A percentile compares a stretch with the other conserved stretches of the same genome.
These are phyloP conservation scores for Aureobasidium mangrovei DNA, from an alignment of 2,329 filamentous ascomycete genomes.

Conservation along the genomic window DNA sequence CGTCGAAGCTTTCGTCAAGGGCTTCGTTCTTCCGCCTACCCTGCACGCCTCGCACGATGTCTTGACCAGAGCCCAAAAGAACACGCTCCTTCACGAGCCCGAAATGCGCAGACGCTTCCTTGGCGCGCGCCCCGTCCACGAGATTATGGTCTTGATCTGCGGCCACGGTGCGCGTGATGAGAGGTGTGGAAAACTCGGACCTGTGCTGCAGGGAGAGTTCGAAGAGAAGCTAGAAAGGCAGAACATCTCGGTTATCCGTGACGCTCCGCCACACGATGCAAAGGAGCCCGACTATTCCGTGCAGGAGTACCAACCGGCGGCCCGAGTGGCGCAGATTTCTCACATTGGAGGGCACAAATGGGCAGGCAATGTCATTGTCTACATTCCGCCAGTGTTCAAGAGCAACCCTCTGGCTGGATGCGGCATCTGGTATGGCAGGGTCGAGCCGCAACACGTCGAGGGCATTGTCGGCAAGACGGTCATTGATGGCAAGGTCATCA, in stretches of 20 bases:
- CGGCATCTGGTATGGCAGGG: conserved; percentile 75
- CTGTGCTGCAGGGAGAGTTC: conserved; percentile 64
- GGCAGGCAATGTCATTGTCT: conserved; percentile 76
- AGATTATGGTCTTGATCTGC: conserved; percentile 76
- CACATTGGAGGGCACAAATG: conserved; percentile 82
- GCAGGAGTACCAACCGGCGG: conserved; percentile 31
- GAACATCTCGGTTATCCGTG: conserved; percentile 40
- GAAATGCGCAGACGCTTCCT: conserved; percentile 39
- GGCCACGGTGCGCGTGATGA: conserved; percentile 75
- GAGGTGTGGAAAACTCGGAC: conserved; percentile 74
- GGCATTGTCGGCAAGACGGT: conserved; percentile 67
- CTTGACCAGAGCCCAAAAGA: conserved; percentile 46
- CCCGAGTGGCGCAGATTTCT: conserved; percentile 60
- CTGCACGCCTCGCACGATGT: conserved; percentile 53
- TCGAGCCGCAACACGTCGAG: conserved; percentile 66
- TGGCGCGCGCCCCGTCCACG: conserved; percentile 52
- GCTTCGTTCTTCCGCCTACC: conserved; percentile 54
- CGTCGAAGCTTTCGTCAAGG: conserved; percentile 50
- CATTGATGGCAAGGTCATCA: conserved; percentile 55
- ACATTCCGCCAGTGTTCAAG: conserved; percentile 52
- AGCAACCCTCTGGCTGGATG: conserved; percentile 55
- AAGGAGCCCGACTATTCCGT: conserved; percentile 21
- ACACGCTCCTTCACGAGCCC: conserved; percentile 39
- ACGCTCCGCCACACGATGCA: conserved; percentile 29
- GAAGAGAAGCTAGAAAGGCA: conserved; percentile 45